phyloP scores from a whole-genome alignment of 768 basidiomycete species.

The Tylopilus sp. region DNA sequence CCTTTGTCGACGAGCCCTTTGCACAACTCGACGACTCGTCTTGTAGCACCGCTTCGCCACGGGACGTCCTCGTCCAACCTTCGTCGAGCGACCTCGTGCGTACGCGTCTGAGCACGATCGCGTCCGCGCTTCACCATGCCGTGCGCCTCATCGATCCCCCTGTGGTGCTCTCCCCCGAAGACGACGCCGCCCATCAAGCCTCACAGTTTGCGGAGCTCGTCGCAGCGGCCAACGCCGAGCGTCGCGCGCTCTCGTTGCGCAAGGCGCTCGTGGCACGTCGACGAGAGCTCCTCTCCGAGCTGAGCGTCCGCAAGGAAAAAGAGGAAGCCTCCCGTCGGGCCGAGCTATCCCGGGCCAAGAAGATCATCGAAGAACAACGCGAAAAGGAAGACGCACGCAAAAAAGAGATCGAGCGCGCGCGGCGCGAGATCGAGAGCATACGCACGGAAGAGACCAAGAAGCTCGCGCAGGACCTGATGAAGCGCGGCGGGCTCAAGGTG shows the following conservation, averaged over 20 bases:
- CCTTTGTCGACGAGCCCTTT: slow-evolving; percentile 80
- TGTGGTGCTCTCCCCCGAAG: slow-evolving; percentile 37
- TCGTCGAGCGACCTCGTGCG: slow-evolving; percentile 69
- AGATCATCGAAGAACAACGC: slow-evolving; percentile 63
- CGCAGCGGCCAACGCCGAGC: slow-evolving; percentile 66
- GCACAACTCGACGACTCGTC: slow-evolving; percentile 37
- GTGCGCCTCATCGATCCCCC: slow-evolving; percentile 52
- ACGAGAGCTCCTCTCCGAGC: slow-evolving; percentile 79
- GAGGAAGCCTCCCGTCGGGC: slow-evolving; percentile 81
- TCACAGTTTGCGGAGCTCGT: slow-evolving; percentile 58
- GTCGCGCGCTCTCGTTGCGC: slow-evolving; percentile 71
- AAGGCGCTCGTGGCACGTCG: slow-evolving; percentile 83
- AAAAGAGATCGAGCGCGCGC: slow-evolving; percentile 76
- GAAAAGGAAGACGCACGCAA: slow-evolving; percentile 56
- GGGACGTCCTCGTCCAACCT: slow-evolving; percentile 62
- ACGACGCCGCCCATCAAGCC: slow-evolving; percentile 43
- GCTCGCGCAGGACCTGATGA: slow-evolving; percentile 78
- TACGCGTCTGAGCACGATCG: slow-evolving; percentile 75
- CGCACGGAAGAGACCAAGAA: slow-evolving; percentile 76
- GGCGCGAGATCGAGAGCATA: slow-evolving; percentile 61
- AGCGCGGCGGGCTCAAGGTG: slow-evolving; percentile 69
- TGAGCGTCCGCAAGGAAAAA: slow-evolving; percentile 81
- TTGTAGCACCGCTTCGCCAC: slow-evolving; percentile 14
- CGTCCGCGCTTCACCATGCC: slow-evolving; percentile 67
- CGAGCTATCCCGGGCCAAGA: slow-evolving; percentile 60